Percentiles rank a stretch among this genome's conserved stretches.
Conservation (phyloP, 768 basidiomycete species). For the Naganishia vaughanmartiniae region DNA sequence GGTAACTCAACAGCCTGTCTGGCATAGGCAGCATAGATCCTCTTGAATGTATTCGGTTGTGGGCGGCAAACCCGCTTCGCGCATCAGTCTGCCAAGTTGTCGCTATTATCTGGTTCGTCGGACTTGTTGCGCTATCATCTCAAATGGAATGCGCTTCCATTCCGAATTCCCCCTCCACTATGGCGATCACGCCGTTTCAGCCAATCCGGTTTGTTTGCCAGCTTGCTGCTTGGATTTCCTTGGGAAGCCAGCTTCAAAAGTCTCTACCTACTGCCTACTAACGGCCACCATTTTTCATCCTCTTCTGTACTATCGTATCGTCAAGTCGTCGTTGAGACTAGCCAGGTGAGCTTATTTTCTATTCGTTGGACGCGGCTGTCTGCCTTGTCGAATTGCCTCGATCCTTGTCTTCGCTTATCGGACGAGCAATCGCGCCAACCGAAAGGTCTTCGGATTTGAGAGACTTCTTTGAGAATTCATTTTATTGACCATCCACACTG, state of each 20-base stretch:
- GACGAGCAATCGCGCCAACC: conserved; percentile 1
- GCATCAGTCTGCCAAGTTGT: no score
- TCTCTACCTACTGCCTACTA: not conserved
- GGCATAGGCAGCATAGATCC: no score
- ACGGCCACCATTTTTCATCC: not conserved
- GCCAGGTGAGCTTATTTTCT: not conserved
- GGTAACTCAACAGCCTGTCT: no score
- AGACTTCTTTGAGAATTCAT: no score
- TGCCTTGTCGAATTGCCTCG: not conserved
- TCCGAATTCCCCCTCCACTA: no score
- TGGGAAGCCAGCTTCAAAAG: no score
- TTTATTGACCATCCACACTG: not conserved
- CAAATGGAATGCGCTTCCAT: no score
- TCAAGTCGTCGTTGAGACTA: not conserved
- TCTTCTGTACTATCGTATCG: not conserved
- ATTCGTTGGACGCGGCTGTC: not conserved
- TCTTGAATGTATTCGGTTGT: no score
- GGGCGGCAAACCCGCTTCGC: no score
- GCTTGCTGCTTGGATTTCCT: not conserved
- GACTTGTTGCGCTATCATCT: no score
- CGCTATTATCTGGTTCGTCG: no score
- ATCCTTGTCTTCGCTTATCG: not conserved
- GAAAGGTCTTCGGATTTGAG: not conserved
- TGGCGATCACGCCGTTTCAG: conserved; percentile 23
- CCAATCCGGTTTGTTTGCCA: conserved; percentile 9